Evolutionary conservation across 1,284 basidiomycete genomes (phyloP), one percentile per base, ranked within the genome.

Genomic region (Marasmius oreades): DNA sequence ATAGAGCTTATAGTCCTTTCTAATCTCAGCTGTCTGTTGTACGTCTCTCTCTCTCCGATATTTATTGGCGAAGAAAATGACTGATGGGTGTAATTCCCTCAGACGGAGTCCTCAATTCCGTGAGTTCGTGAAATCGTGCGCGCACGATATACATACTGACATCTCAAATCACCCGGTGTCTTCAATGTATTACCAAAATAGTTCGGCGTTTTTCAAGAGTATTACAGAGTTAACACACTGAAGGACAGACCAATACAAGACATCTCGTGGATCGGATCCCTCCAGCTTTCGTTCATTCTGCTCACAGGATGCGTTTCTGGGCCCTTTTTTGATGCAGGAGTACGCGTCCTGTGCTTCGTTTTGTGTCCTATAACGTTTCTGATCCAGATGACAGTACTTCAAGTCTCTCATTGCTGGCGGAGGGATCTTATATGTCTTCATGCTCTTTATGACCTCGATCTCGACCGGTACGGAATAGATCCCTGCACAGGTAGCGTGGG

Each of bases 191-290:
- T 7, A 52, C n/a, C 18, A 2, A 18, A 16, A 33, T n/a, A 64
- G 63, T 64, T 63, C 42, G 63, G 63, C 16, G 60, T 63, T 16
- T 64, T 64, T 36, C 57, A 64, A 45, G 50, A 64, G 18, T 54
- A 63, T 28, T 64, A 64, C 46, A 52, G 57, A 22, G 51, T 52
- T 4, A 58, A 64, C 42, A 62, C 61, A 43, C 58, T 64, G 12
- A 58, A 53, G 12, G 33, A 61, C 48, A 26, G 56, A 43, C 60
- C 63, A n/a, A 55, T 63, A 37, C 60, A 62, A 37, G 55, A 60
- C 36, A 64, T 64, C 4, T 61, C 63, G 31, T 64, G 63, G 63
- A 64, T 64, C 18, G 63, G 63, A 10, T 63, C 63, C 18, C 47
- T 64, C 0, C 63, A 64, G 36, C 60, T 64, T 5, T 62, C 51